phyloP scores from a whole-genome alignment of 257 asterid genomes.

The Craterostigma plantagineum region DNA sequence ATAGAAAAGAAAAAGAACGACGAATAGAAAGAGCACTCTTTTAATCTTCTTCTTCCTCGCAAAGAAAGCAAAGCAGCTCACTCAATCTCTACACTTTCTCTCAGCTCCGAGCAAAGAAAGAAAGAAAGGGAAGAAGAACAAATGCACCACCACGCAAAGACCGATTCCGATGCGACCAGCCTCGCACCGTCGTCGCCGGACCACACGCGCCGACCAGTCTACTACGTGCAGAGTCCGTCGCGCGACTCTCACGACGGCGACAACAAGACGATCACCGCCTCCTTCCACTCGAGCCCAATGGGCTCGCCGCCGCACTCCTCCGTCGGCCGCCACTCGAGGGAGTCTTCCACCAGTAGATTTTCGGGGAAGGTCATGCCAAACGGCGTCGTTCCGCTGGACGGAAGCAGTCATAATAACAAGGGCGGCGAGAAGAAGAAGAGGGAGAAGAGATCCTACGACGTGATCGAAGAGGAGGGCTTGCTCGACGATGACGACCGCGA shows the following conservation, averaged over 20 bases:
- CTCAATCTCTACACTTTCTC: too few relatives aligned
- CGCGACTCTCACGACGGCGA: constrained; percentile 87
- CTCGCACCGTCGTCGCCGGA: constrained; percentile 87
- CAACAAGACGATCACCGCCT: constrained; percentile 36
- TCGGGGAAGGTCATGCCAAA: constrained; percentile 56
- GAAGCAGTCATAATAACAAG: constrained; percentile 13
- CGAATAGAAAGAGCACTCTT: too few relatives aligned
- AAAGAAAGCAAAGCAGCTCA: too few relatives aligned
- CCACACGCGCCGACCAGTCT: constrained; percentile 46
- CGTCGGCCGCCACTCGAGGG: constrained; percentile 71
- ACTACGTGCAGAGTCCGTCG: constrained; percentile 86
- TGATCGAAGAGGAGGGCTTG: constrained; percentile 69
- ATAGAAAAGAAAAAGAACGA: too few relatives aligned
- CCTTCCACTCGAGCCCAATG: constrained; percentile 66
- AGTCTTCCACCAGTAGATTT: constrained; percentile 77
- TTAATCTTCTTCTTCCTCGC: too few relatives aligned
- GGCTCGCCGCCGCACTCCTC: constrained; percentile 85
- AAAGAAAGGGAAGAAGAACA: too few relatives aligned
- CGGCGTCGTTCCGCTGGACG: constrained; percentile 38
- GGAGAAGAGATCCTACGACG: constrained; percentile 43
- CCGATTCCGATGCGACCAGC: constrained; percentile 69
- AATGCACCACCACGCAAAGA: constrained; percentile 29
- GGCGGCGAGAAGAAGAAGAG: constrained; percentile 35
- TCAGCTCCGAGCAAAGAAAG: too few relatives aligned
- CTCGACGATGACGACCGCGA: constrained; percentile 29